These are phyloP conservation scores for Artomyces pyxidatus DNA, from an alignment of 768 basidiomycete species.

Conservation along the genomic window DNA sequence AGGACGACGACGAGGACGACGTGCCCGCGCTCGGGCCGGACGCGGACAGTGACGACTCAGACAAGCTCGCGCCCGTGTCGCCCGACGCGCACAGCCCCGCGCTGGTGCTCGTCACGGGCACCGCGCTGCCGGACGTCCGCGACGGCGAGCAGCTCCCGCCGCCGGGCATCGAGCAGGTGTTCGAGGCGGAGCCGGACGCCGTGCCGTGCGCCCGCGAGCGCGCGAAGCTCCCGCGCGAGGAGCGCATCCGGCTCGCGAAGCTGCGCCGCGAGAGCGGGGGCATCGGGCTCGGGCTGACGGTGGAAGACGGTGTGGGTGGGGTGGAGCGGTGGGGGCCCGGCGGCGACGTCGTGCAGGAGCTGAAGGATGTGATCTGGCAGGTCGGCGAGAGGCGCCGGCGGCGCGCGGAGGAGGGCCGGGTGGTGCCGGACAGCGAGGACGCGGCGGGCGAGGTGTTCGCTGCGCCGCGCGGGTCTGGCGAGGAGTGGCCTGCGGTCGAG, in stretches of 20 bases:
- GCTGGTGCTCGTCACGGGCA: conserved; percentile 17
- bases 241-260: conserved; percentile 57
- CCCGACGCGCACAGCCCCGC: conserved; percentile 9
- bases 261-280: conserved; percentile 42
- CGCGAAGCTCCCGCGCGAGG: conserved; percentile 63
- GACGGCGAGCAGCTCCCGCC: conserved; percentile 56
- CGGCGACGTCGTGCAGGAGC: conserved; percentile 74
- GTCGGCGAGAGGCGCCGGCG: conserved; percentile 63
- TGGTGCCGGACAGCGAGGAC: background rate
- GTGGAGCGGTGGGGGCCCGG: conserved; percentile 61
- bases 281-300: conserved; percentile 20
- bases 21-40: conserved; percentile 33
- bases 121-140: conserved; percentile 28
- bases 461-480: no score
- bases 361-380: conserved; percentile 84
- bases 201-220: conserved; percentile 43
- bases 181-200: conserved; percentile 52
- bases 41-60: conserved; percentile 45
- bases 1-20: conserved; percentile 36
- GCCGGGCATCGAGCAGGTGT: conserved; percentile 76
- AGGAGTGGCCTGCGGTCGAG: no score
- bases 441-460: conserved; percentile 7
- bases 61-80: conserved; percentile 31
- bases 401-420: conserved; percentile 29
- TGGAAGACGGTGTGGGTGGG: conserved; percentile 11